A percentile compares a stretch with the other conserved stretches of the same genome.
phyloP scores from a whole-genome alignment of 345 rosid species.

The Salix exigua region DNA sequence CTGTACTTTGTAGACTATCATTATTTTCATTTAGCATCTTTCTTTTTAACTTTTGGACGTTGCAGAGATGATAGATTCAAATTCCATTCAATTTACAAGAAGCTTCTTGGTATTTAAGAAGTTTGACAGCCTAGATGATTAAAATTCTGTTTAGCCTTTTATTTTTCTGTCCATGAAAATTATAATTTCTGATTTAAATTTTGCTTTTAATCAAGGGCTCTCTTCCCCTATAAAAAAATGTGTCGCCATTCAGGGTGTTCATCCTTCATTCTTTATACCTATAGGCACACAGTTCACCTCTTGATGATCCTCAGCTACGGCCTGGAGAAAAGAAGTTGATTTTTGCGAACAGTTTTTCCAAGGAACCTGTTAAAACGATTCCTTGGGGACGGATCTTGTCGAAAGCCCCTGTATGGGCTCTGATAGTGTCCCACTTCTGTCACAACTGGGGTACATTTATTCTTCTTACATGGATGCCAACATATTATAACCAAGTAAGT shows the following conservation, averaged over 20 bases:
- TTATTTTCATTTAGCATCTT: constrained; percentile 1
- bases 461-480: constrained; percentile 97
- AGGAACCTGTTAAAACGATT: constrained; percentile 69
- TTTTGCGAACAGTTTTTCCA: constrained; percentile 44
- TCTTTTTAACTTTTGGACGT: constrained; percentile 9
- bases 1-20: neutral
- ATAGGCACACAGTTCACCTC: constrained; percentile 85
- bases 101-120: neutral
- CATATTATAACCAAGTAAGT: constrained; percentile 83
- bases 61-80: neutral
- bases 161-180: neutral
- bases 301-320: constrained; percentile 64
- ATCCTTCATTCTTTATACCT: constrained; percentile 14
- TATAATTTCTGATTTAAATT: neutral
- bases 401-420: constrained; percentile 89
- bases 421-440: constrained; percentile 76
- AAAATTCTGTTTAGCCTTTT: neutral
- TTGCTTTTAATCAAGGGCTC: neutral
- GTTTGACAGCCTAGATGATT: neutral
- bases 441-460: constrained; percentile 96
- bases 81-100: neutral
- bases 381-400: constrained; percentile 85
- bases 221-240: neutral
- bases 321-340: constrained; percentile 70
- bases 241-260: neutral